Conservation (phyloP, 306 rosid species). For the Gleditsia sinensis region DNA sequence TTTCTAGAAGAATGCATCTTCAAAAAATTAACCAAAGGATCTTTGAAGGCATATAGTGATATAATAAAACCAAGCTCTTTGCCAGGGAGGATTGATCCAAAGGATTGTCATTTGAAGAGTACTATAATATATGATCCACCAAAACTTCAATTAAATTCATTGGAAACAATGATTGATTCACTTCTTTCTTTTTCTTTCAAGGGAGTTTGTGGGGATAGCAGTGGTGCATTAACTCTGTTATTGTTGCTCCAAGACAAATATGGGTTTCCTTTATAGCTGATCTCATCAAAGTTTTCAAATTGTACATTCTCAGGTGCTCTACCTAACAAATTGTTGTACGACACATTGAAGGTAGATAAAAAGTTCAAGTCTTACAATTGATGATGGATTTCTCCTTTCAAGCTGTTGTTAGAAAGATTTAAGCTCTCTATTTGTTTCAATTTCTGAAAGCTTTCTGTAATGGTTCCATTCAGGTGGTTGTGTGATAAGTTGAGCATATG, state of each 20-base stretch:
- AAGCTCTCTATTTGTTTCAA: not conserved
- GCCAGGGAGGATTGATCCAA: too few relatives aligned
- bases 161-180: not conserved
- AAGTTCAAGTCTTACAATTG: too few relatives aligned
- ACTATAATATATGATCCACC: too few relatives aligned
- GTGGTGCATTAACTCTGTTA: not conserved
- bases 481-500: constrained; percentile 31
- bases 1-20: not conserved
- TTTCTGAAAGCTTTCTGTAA: constrained; percentile 15
- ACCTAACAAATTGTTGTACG: too few relatives aligned
- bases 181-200: not conserved
- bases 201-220: not conserved
- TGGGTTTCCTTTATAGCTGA: too few relatives aligned
- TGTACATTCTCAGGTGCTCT: too few relatives aligned
- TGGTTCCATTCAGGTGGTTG: not conserved
- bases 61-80: constrained; percentile 11
- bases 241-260: not conserved
- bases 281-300: too few relatives aligned
- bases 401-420: constrained; percentile 22
- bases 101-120: too few relatives aligned
- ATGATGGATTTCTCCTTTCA: too few relatives aligned
- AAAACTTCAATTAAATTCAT: too few relatives aligned
- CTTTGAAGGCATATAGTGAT: not conserved
- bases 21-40: constrained; percentile 2
- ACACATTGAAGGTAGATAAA: too few relatives aligned